A percentile compares a stretch with the other conserved stretches of the same genome.
Evolutionary conservation across 306 rosid genomes (phyloP).

Genomic region (Sphenostylis stenocarpa): DNA sequence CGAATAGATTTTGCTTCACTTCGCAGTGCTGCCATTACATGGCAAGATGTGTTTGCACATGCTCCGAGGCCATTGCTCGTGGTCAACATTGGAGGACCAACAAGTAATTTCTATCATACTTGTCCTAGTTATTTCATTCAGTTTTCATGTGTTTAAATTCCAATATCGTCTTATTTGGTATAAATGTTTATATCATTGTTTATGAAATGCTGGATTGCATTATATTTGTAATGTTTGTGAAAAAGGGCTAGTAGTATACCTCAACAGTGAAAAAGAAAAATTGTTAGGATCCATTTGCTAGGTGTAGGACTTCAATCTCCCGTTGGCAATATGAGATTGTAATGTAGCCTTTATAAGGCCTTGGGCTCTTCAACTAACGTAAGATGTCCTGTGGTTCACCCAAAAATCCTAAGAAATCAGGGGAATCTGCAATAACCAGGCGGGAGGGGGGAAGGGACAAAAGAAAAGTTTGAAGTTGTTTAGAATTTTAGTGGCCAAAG

Average conservation of each 20-base stretch:
- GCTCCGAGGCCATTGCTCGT: conserved; percentile 84
- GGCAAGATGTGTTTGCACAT: conserved; percentile 82
- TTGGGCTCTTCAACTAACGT: not conserved
- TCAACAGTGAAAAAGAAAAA: not conserved
- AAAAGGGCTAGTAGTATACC: not conserved
- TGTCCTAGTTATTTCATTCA: not conserved
- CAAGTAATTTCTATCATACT: conserved; percentile 51
- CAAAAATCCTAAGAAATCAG: not conserved
- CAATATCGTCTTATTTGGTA: not conserved
- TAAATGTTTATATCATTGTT: conserved; percentile 1
- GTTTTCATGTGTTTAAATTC: conserved; percentile 23
- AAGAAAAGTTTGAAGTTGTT: not conserved
- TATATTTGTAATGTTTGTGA: not conserved
- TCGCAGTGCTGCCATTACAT: conserved; percentile 77
- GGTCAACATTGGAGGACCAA: conserved; percentile 83
- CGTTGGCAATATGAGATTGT: not conserved
- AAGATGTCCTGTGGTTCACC: not conserved
- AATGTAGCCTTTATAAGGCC: not conserved
- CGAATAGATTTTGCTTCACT: conserved; percentile 81
- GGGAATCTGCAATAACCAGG: not conserved
- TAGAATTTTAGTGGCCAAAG: not conserved
- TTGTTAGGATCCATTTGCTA: not conserved
- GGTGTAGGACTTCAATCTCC: not conserved
- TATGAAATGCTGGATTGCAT: conserved; percentile 16
- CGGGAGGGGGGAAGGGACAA: too few species aligned